phyloP scores from a whole-genome alignment of 2,329 filamentous ascomycete genomes.

The Setomelanomma holmii region DNA sequence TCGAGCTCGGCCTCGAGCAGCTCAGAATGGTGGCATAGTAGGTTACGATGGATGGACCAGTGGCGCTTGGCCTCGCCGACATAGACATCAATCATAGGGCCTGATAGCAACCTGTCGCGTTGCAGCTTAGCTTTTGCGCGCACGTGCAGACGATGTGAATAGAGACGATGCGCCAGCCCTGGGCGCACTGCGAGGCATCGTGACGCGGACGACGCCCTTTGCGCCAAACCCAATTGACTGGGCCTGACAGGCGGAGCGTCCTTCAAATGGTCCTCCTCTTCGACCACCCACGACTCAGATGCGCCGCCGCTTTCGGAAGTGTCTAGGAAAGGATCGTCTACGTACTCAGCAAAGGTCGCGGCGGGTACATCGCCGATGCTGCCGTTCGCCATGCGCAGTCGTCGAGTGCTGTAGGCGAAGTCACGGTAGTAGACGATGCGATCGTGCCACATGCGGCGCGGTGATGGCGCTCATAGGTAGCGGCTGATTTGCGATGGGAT shows the following conservation, averaged over 20 bases:
- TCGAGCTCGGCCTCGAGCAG: conserved; percentile 51
- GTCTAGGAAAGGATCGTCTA: conserved; percentile 37
- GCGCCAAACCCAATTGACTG: conserved; percentile 17
- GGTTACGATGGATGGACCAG: conserved; percentile 61
- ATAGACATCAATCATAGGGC: conserved; percentile 59
- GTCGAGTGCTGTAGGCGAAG: conserved; percentile 54
- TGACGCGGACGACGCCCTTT: conserved; percentile 10
- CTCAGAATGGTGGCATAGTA: conserved; percentile 61
- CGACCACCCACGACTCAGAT: conserved; percentile 18
- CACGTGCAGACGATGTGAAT: conserved; percentile 48
- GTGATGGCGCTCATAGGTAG: conserved; percentile 30
- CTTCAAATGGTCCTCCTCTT: conserved; percentile 12
- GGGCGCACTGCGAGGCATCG: conserved; percentile 39
- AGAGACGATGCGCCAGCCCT: conserved; percentile 42
- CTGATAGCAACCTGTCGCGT: conserved; percentile 60
- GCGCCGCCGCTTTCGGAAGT: conserved; percentile 12
- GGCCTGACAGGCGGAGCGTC: conserved; percentile 23
- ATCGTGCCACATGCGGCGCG: conserved; percentile 48
- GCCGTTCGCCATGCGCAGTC: conserved; percentile 55
- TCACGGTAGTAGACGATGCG: conserved; percentile 47
- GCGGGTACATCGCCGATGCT: conserved; percentile 57
- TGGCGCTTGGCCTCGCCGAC: conserved; percentile 57
- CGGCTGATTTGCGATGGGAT: conserved; percentile 3
- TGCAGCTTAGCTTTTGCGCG: conserved; percentile 55
- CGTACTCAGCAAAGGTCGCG: conserved; percentile 61